These are phyloP conservation scores for Scenedesmus sp. DNA, from an alignment of 163 green algal species.

Conservation along the genomic window DNA sequence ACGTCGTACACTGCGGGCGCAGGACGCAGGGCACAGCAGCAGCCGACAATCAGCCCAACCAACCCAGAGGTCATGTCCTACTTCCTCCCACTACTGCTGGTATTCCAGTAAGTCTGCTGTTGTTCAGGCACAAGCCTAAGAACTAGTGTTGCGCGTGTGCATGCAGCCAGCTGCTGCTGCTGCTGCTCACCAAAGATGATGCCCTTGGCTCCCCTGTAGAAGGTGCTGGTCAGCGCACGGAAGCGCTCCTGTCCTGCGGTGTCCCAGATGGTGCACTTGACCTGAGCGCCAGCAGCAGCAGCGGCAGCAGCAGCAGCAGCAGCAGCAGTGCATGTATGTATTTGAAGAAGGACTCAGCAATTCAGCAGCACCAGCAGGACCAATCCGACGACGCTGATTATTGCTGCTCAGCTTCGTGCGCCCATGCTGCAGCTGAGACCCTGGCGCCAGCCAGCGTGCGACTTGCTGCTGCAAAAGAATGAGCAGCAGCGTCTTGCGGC, in stretches of 20 bases:
- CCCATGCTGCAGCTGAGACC: not conserved
- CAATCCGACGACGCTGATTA: not conserved
- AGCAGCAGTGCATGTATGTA: not conserved
- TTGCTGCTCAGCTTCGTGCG: not conserved
- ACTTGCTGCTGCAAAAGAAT: not conserved
- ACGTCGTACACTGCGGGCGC: slow-evolving; percentile 93
- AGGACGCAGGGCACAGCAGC: not conserved
- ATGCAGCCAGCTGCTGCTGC: not conserved
- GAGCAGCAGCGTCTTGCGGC: not conserved
- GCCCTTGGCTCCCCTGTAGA: slow-evolving; percentile 97
- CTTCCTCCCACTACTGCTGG: no score
- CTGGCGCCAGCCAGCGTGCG: no score
- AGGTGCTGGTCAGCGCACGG: slow-evolving; percentile 95
- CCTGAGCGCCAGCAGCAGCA: not conserved
- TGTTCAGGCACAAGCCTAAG: no score
- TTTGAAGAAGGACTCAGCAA: not conserved
- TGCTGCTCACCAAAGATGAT: slow-evolving; percentile 89
- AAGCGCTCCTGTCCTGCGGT: slow-evolving; percentile 83
- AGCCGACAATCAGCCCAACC: no score
- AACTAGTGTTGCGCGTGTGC: no score
- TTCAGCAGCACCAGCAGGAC: no score
- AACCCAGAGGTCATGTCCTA: no score
- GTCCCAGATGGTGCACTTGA: slow-evolving; percentile 56
- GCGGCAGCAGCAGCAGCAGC: not conserved
- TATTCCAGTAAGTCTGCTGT: no score